Evolutionary conservation across 2,329 filamentous ascomycete species (phyloP).

Genomic region (Penicillium sp.): DNA sequence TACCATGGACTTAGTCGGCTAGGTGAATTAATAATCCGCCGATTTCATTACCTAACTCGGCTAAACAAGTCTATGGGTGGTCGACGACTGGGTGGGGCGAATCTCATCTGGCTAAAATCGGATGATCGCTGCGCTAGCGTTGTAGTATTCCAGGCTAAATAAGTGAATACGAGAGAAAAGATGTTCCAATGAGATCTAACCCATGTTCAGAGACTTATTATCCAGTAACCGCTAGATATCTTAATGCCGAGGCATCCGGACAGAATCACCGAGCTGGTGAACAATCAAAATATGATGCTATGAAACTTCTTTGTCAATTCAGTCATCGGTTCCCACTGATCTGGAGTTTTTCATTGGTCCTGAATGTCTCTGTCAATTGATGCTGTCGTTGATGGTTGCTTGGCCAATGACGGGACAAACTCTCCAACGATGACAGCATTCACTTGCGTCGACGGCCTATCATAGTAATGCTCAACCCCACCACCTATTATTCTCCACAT

Average conservation of each 20-base stretch:
- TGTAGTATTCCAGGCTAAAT: background rate
- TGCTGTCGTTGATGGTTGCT: background rate
- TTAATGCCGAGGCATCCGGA: background rate
- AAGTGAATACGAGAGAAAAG: background rate
- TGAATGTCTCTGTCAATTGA: too few relatives aligned
- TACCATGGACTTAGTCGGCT: background rate
- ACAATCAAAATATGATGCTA: too few relatives aligned
- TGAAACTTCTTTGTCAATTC: too few relatives aligned
- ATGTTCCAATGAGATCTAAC: background rate
- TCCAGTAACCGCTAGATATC: background rate
- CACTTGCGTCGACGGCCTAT: background rate
- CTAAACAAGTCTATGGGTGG: background rate
- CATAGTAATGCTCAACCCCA: background rate
- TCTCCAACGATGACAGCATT: background rate
- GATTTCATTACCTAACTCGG: background rate
- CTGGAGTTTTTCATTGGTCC: too few relatives aligned
- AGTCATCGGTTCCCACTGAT: too few relatives aligned
- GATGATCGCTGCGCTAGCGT: background rate
- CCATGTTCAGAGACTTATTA: background rate
- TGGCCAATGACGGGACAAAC: background rate
- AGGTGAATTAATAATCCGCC: background rate
- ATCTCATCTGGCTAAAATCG: background rate
- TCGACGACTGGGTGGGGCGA: background rate
- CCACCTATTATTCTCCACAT: background rate
- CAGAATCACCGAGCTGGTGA: too few relatives aligned